Base-by-base conservation (phyloP, 2,329 filamentous ascomycete genomes). In the Aspergillus novoparasiticus region DNA sequence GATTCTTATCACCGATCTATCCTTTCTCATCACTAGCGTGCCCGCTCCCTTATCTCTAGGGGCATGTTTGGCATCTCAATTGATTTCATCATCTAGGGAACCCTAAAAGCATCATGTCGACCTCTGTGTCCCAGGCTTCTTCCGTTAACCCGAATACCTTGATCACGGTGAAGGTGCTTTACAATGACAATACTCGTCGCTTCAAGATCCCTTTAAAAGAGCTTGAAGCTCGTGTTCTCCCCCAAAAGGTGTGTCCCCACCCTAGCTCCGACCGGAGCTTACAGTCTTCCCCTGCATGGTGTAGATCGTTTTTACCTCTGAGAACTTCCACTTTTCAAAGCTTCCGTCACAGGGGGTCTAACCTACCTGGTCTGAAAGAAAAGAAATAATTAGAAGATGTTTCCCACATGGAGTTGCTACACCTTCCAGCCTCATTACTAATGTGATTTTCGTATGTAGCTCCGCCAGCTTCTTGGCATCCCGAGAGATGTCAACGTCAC, bases 131-230 rank as follows among this genome's bases (percentile, higher is more conserved):
- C 68, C 62, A 73, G 60, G 78, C 79, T 65, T 74, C 80, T 61
- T 79, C 83, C 46, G 83, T 86, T 62, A 83, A 81, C 58, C 86
- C 87, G 61, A 90, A 93, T 66, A 93, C 91, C 58, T 82, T 87
- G 68, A 91, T 98, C 79, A 93, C 90, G 69, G 83, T 97, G 81
- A 98, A 98, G 84, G 86, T 96, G 75, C 86, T 87, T 73, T 88
- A 90, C 74, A 88, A 93, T 74, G 92, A 92, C 64, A 83, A 81
- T 73, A 90, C 89, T 73, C 89, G 91, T 73, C 91, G 93, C 72
- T 91, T 96, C 83, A 97, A 96, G 86, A 86, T 98, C 68, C 90
- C 93, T 61, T 86, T 98, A 74, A 89, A 89, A 76, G 94, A 98
- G 70, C 89, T 98, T 61, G 88, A 87, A 66, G 87, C 90, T 57